Percentiles rank a stretch among this genome's conserved stretches.
phyloP scores from a whole-genome alignment of 495 filamentous ascomycete genomes.

The Thozetella sp. region DNA sequence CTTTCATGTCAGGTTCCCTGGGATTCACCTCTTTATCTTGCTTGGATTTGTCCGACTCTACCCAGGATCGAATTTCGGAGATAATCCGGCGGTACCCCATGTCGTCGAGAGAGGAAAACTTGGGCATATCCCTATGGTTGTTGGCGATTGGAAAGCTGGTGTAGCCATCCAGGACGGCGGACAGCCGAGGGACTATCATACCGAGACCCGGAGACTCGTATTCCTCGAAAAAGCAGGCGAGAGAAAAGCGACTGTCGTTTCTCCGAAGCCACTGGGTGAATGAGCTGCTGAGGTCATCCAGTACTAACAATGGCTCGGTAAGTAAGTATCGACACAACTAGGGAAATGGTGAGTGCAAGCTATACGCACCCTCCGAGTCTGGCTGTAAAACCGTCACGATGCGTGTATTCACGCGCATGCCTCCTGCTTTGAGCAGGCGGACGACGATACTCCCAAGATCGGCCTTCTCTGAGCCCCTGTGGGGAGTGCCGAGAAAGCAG shows the following conservation, averaged over 20 bases:
- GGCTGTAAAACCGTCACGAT: neutral
- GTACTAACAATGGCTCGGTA: neutral
- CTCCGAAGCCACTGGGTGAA: slow-evolving; percentile 3
- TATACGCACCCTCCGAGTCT: neutral
- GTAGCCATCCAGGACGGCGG: slow-evolving; percentile 29
- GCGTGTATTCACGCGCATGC: neutral
- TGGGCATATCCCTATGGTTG: slow-evolving; percentile 39
- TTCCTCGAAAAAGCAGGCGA: slow-evolving; percentile 20
- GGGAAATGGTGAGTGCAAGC: neutral
- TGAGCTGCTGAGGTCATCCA: neutral
- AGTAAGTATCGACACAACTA: neutral
- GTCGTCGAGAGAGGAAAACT: slow-evolving; percentile 13
- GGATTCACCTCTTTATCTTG: no score
- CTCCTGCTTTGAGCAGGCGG: neutral
- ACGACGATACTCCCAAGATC: neutral
- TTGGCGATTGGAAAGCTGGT: slow-evolving; percentile 24
- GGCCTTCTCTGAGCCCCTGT: neutral
- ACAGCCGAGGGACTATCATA: slow-evolving; percentile 21
- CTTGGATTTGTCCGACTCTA: neutral
- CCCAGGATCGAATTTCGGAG: neutral
- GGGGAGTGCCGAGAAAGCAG: neutral
- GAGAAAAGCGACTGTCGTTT: neutral
- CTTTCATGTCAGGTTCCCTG: no score
- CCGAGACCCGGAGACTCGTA: slow-evolving; percentile 11
- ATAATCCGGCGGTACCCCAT: neutral